A percentile compares a stretch with the other conserved stretches of the same genome.
Conservation (phyloP, 768 basidiomycete genomes). For the Tubosaeta sp. region DNA sequence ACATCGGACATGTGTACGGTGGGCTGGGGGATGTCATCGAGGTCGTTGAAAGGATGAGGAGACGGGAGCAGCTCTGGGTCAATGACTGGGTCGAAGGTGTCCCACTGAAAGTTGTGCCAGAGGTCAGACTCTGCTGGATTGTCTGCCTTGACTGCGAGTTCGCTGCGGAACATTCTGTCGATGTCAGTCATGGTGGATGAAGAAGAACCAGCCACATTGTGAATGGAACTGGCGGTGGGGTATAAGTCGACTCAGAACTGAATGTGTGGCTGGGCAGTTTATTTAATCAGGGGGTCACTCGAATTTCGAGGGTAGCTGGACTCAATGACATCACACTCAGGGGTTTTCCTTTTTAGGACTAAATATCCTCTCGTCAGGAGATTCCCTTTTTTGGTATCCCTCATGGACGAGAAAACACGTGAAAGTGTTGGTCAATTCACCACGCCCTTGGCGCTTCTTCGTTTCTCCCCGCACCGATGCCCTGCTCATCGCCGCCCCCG, state of each 20-base stretch:
- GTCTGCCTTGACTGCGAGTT: conserved; percentile 15
- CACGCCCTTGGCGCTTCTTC: background rate
- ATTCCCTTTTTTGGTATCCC: background rate
- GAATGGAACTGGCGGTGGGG: background rate
- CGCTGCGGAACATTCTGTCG: conserved; percentile 21
- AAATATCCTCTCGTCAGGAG: background rate
- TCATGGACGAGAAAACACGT: conserved; percentile 17
- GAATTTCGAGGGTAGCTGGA: background rate
- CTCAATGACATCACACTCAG: conserved; percentile 4
- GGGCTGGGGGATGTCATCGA: conserved; percentile 2
- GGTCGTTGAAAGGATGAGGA: background rate
- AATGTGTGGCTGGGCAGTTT: conserved; percentile 8
- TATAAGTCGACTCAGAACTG: conserved; percentile 8
- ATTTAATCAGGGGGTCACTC: background rate
- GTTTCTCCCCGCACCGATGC: conserved; percentile 9
- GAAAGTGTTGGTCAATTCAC: conserved; percentile 9
- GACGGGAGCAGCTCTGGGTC: too few relatives aligned
- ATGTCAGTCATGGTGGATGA: conserved; percentile 18
- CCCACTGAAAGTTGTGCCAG: background rate
- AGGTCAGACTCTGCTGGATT: background rate
- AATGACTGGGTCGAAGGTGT: background rate
- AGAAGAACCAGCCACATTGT: conserved; percentile 13
- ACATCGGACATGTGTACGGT: conserved; percentile 27
- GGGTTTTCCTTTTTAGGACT: conserved; percentile 10
- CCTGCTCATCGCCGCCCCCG: conserved; percentile 5